A percentile compares a stretch with the other conserved stretches of the same genome.
Evolutionary conservation across 208 protist genomes (phyloP).

Genomic region (Crithidia brevicula): DNA sequence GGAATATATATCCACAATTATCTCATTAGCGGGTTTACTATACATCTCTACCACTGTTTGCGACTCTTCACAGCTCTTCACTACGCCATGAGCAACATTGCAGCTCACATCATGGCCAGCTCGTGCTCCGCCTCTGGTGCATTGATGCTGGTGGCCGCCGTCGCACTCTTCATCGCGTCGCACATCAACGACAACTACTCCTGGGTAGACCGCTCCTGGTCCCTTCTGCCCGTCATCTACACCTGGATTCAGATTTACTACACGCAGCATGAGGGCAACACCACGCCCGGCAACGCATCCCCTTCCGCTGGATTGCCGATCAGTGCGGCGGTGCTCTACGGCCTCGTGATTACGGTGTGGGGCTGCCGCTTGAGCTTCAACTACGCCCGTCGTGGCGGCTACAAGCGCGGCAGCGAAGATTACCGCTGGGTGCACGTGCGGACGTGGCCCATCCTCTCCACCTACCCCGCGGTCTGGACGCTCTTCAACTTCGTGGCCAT

Average conservation of each 20-base stretch:
- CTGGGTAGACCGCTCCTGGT: slow-evolving; percentile 84
- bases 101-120: slow-evolving; percentile 12
- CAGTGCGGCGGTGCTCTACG: slow-evolving; percentile 45
- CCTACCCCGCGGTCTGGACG: slow-evolving; percentile 42
- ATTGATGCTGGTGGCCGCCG: slow-evolving; percentile 49
- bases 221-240: slow-evolving; percentile 73
- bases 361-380: slow-evolving; percentile 77
- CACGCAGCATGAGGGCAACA: slow-evolving; percentile 13
- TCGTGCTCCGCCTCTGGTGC: slow-evolving; percentile 32
- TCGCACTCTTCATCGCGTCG: slow-evolving; percentile 58
- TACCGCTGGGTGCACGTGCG: slow-evolving; percentile 79
- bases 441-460: slow-evolving; percentile 40
- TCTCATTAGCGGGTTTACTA: too few species aligned
- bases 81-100: not conserved
- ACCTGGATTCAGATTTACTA: slow-evolving; percentile 66
- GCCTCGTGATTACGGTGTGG: slow-evolving; percentile 64
- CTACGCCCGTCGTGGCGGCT: slow-evolving; percentile 74
- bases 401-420: slow-evolving; percentile 70
- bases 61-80: too few species aligned
- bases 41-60: too few species aligned
- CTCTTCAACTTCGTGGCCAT: slow-evolving; percentile 78
- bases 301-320: slow-evolving; percentile 3
- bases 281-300: not conserved
- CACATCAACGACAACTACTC: slow-evolving; percentile 72
- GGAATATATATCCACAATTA: too few species aligned